phyloP scores from a whole-genome alignment of 768 basidiomycete species.

The Mycena epipterygia region DNA sequence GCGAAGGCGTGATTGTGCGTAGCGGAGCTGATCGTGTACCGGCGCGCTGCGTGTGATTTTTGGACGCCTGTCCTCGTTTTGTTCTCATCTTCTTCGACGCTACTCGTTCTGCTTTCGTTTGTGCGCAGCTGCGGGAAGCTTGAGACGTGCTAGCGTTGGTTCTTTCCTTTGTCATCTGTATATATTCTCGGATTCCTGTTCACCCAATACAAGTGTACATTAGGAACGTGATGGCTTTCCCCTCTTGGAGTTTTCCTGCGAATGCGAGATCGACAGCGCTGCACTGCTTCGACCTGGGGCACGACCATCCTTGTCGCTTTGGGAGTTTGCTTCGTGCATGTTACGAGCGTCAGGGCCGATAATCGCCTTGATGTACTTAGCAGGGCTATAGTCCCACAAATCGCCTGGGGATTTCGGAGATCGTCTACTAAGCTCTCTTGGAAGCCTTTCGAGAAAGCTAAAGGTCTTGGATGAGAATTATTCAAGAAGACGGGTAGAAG shows the following conservation, averaged over 20 bases:
- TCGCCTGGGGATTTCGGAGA: no score
- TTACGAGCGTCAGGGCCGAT: no score
- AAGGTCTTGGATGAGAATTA: neutral
- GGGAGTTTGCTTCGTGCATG: no score
- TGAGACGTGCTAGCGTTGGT: conserved; percentile 10
- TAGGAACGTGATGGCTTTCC: neutral
- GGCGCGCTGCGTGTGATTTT: neutral
- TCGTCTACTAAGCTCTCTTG: neutral
- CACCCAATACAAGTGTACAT: conserved; percentile 23
- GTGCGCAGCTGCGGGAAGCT: neutral
- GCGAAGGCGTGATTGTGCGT: conserved; percentile 4
- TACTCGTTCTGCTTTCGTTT: conserved; percentile 1
- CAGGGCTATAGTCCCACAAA: no score
- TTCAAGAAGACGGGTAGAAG: no score
- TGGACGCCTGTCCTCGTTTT: neutral
- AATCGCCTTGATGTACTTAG: no score
- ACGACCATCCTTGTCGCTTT: no score
- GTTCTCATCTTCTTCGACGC: neutral
- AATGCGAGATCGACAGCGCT: no score
- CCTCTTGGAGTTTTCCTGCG: neutral
- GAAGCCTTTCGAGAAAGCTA: conserved; percentile 6
- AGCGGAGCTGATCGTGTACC: neutral
- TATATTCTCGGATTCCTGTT: conserved; percentile 23
- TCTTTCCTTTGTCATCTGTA: neutral
- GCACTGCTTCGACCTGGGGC: no score